Evolutionary conservation across 2,329 filamentous ascomycete genomes (phyloP).

Genomic region (Penicillium sp.): DNA sequence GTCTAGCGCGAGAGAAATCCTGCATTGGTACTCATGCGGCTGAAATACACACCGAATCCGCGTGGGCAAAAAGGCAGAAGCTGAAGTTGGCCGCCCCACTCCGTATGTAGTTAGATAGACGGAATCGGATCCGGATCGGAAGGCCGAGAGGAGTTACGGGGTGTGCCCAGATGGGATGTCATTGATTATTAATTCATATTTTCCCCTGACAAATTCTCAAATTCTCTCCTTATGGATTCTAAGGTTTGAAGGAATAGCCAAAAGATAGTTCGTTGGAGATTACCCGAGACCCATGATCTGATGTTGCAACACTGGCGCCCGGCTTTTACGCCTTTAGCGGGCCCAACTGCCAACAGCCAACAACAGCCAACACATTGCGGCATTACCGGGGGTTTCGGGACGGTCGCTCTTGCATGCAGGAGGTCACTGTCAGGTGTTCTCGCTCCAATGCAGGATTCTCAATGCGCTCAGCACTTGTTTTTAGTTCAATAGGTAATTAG

Average conservation of each 20-base stretch:
- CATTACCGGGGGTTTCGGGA: neutral
- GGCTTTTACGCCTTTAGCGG: conserved; percentile 2
- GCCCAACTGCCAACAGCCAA: neutral
- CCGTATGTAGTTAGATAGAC: neutral
- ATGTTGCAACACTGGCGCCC: conserved; percentile 4
- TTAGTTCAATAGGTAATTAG: neutral
- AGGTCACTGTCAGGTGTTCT: conserved; percentile 4
- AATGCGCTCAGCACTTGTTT: neutral
- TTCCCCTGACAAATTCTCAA: neutral
- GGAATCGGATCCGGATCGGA: conserved; percentile 2
- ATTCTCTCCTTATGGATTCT: neutral
- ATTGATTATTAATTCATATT: neutral
- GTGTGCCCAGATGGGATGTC: no score
- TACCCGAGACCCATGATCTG: conserved; percentile 4
- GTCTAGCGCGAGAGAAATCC: neutral
- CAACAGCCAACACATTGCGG: neutral
- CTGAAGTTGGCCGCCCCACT: neutral
- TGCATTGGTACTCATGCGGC: neutral
- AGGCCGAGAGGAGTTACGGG: neutral
- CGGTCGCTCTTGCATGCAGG: conserved; percentile 1
- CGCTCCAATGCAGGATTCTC: neutral
- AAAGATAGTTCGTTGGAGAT: neutral
- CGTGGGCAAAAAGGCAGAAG: neutral
- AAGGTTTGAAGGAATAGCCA: neutral
- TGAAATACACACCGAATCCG: neutral